Evolutionary conservation across 1,139 yeast species (phyloP).

Genomic region (Geotrichum macrosporum): DNA sequence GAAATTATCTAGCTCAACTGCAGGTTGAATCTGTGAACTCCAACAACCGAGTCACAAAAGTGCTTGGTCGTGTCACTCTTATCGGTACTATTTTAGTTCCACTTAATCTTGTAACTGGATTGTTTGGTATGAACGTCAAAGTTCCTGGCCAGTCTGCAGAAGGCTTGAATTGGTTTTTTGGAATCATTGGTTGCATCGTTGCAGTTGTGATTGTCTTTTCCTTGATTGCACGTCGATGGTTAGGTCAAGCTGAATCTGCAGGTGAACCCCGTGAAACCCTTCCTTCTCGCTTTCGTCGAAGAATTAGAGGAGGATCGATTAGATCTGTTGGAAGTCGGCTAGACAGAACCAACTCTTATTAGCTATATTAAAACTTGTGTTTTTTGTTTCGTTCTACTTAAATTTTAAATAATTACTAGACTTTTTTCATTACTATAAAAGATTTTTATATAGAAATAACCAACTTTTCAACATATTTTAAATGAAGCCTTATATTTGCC

Average conservation of each 20-base stretch:
- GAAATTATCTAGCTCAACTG: conserved; percentile 88
- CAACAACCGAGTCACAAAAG: conserved; percentile 76
- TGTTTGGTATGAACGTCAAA: conserved; percentile 92
- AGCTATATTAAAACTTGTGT: neutral
- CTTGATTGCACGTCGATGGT: conserved; percentile 29
- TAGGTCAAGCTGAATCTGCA: conserved; percentile 19
- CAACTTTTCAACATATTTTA: too few species aligned
- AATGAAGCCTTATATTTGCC: neutral
- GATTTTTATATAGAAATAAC: too few species aligned
- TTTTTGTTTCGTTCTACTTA: neutral
- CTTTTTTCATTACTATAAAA: too few species aligned
- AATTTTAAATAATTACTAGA: too few species aligned
- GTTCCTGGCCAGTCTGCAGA: conserved; percentile 66
- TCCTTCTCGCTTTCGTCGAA: conserved; percentile 2
- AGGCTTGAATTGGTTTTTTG: conserved; percentile 59
- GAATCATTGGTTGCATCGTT: conserved; percentile 49
- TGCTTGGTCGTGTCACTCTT: conserved; percentile 83
- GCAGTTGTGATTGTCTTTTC: conserved; percentile 25
- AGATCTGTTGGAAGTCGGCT: conserved; percentile 5
- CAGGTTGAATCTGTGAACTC: conserved; percentile 89
- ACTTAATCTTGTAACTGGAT: conserved; percentile 81
- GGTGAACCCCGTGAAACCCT: neutral
- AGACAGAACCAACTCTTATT: neutral
- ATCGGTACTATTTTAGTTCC: conserved; percentile 91
- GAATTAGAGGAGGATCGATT: conserved; percentile 3